Conservation (phyloP, 768 basidiomycete genomes). For the Russula griseocarnosa region DNA sequence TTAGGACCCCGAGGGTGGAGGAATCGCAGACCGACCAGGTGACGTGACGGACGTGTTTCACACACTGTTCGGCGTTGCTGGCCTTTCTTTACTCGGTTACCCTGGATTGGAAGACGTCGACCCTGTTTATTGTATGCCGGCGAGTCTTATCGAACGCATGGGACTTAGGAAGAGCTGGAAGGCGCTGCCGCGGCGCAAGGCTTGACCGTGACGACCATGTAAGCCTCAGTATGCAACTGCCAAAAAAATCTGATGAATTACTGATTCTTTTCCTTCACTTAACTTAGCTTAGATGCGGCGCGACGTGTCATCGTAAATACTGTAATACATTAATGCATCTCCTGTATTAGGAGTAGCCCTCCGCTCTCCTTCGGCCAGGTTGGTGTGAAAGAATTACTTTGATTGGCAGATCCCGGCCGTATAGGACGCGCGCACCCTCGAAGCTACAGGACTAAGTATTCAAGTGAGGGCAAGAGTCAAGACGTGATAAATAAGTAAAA, state of each 20-base stretch:
- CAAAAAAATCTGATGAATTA: not conserved
- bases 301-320: not conserved
- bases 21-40: slow-evolving; percentile 90
- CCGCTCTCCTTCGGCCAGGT: not conserved
- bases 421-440: not conserved
- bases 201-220: not conserved
- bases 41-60: slow-evolving; percentile 98
- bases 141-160: slow-evolving; percentile 58
- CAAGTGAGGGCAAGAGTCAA: not conserved
- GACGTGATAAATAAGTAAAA: slow-evolving; percentile 3
- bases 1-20: slow-evolving; percentile 86
- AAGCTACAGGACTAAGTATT: not conserved
- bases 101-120: slow-evolving; percentile 81
- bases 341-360: no score
- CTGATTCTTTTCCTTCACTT: not conserved
- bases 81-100: slow-evolving; percentile 84
- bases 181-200: slow-evolving; percentile 44
- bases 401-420: not conserved
- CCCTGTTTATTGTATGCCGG: slow-evolving; percentile 96
- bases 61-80: slow-evolving; percentile 82
- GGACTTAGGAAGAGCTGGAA: slow-evolving; percentile 69
- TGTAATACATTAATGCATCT: no score
- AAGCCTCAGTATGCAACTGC: not conserved
- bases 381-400: not conserved
- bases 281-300: not conserved